Evolutionary conservation across 2,329 filamentous ascomycete genomes (phyloP), one percentile per base, ranked within the genome.

Genomic region (Xylaria polymorpha): DNA sequence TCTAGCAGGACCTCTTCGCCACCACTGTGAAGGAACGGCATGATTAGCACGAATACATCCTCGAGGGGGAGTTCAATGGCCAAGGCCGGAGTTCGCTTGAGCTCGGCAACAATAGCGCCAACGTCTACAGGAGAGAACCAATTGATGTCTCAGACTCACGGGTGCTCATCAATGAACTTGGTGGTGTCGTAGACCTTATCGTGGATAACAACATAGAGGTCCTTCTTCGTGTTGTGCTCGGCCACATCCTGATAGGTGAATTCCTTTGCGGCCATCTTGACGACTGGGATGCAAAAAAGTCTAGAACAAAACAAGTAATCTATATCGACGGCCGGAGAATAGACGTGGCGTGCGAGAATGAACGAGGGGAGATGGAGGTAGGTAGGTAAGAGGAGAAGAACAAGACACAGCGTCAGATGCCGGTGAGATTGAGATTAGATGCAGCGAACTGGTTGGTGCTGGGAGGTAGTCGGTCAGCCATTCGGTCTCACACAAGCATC

Each of bases 1-100:
- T 99, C 96, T 76, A 99, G 91, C 72, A 99, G 86, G 76, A 99
- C 96, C 86, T 99, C 96, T 85, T 99, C 96, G 85, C 96, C 96
- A 86, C 96, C 96, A 77, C 96, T 98, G 79, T 50, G 73, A 68
- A 65, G 48, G 59, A 64, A 64, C 62, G 37, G 58, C 6, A 22
- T 32, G 14, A 75, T 81, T 71, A 80, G 77, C 69, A 60, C 50
- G 43, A n/a, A 58, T 43, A 29, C 25, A 58, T 22, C 32, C 22
- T 41, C 37, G 14, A 37, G 12, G 25, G 37, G 9, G 5, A n/a
- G n/a, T 3, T 7, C 44, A 22, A 32, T 43, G 39, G 60, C 37
- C 8, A 15, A 20, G 48, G 2, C 12, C 22, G 22, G 29, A 14
- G 29, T 18, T 61, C 35, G 55, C 50, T 46, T 3, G n/a, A 41